A percentile compares a stretch with the other conserved stretches of the same genome.
Conservation (phyloP, 805 yeast species). For the Kodamaea hsintzibuensis region DNA sequence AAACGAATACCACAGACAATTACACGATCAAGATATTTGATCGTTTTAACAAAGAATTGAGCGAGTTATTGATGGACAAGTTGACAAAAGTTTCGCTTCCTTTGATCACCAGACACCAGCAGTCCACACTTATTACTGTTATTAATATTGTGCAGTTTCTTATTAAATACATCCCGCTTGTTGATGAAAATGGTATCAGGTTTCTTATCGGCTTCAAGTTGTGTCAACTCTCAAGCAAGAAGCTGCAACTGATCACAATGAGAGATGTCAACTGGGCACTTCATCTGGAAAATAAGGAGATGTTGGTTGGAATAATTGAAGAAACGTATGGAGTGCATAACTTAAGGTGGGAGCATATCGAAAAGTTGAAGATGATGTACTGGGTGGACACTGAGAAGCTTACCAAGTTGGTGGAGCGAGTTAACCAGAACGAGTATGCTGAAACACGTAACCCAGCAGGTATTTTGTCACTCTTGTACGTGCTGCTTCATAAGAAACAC, state of each 20-base stretch:
- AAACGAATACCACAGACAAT: slow-evolving; percentile 2
- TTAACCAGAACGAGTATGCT: slow-evolving; percentile 73
- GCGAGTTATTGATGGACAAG: slow-evolving; percentile 54
- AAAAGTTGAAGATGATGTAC: slow-evolving; percentile 63
- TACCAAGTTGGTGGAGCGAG: slow-evolving; percentile 52
- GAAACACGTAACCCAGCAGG: slow-evolving; percentile 67
- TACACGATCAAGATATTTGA: not conserved
- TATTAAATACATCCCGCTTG: slow-evolving; percentile 39
- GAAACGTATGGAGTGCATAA: slow-evolving; percentile 39
- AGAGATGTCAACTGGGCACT: slow-evolving; percentile 88
- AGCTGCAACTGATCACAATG: slow-evolving; percentile 61
- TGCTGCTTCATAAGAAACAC: slow-evolving; percentile 77
- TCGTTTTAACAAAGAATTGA: slow-evolving; percentile 43
- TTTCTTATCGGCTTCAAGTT: slow-evolving; percentile 72
- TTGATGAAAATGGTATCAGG: slow-evolving; percentile 68
- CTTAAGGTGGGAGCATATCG: slow-evolving; percentile 61
- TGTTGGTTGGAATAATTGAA: slow-evolving; percentile 53
- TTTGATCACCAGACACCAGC: slow-evolving; percentile 86
- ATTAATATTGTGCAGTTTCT: slow-evolving; percentile 64
- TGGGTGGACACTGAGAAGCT: slow-evolving; percentile 54
- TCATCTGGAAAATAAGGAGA: slow-evolving; percentile 75
- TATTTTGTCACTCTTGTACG: slow-evolving; percentile 67
- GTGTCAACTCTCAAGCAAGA: slow-evolving; percentile 45
- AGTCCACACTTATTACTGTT: slow-evolving; percentile 72
- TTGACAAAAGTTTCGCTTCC: slow-evolving; percentile 71